These are phyloP conservation scores for Penicillium sp. DNA, from an alignment of 2,329 filamentous ascomycete species.

Conservation along the genomic window DNA sequence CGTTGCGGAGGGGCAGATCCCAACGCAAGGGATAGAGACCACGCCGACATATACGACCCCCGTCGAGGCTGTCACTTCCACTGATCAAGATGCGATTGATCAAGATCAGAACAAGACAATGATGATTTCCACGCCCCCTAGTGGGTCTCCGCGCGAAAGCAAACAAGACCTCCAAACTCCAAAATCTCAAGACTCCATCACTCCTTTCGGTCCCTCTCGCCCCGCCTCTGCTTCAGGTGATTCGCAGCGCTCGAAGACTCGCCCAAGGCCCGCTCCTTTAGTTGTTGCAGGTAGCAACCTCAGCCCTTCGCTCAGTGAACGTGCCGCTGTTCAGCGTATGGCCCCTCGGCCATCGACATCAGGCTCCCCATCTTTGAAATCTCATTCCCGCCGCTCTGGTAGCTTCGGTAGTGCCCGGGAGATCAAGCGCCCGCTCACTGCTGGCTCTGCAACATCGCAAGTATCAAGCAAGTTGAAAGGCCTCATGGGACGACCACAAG, in stretches of 20 bases:
- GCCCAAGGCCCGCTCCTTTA: slow-evolving; percentile 28
- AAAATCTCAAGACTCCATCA: not conserved
- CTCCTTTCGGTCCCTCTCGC: slow-evolving; percentile 15
- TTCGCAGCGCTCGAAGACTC: slow-evolving; percentile 30
- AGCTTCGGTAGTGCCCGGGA: slow-evolving; percentile 42
- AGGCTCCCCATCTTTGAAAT: slow-evolving; percentile 24
- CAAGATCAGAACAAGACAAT: slow-evolving; percentile 16
- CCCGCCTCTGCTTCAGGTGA: slow-evolving; percentile 32
- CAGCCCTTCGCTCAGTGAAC: slow-evolving; percentile 32
- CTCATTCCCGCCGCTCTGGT: slow-evolving; percentile 39
- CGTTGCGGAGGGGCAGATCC: slow-evolving; percentile 20
- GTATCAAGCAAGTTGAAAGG: slow-evolving; percentile 46
- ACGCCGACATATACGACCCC: slow-evolving; percentile 15
- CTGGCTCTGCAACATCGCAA: slow-evolving; percentile 42
- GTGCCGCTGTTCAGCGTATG: slow-evolving; percentile 45
- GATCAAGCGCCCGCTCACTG: slow-evolving; percentile 38
- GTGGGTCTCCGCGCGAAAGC: not conserved
- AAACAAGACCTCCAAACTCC: not conserved
- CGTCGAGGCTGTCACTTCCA: slow-evolving; percentile 24
- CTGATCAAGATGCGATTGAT: slow-evolving; percentile 13
- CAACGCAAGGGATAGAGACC: slow-evolving; percentile 31
- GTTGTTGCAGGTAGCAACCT: slow-evolving; percentile 24
- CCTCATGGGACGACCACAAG: slow-evolving; percentile 37
- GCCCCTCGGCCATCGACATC: slow-evolving; percentile 33
- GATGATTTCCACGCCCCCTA: slow-evolving; percentile 11